These are phyloP conservation scores for Vigna hirtella DNA, from an alignment of 306 rosid species.

Conservation along the genomic window DNA sequence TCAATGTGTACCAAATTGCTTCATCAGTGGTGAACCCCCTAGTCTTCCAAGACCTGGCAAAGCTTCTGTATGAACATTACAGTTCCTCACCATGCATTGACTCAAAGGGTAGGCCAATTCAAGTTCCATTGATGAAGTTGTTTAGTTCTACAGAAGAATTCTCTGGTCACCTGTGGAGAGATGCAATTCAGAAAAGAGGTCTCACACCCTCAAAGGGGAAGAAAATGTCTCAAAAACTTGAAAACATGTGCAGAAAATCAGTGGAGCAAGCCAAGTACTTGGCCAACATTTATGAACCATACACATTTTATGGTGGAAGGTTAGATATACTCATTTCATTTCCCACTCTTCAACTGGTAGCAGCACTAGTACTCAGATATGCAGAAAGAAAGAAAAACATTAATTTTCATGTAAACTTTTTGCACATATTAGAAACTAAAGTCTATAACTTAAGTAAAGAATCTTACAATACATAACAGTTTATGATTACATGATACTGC, in stretches of 20 bases:
- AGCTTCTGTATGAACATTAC: slow-evolving; percentile 72
- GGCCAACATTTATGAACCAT: slow-evolving; percentile 88
- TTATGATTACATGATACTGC: too few species aligned
- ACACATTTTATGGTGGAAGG: slow-evolving; percentile 97
- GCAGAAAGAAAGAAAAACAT: too few species aligned
- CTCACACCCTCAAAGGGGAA: slow-evolving; percentile 59
- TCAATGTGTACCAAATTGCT: slow-evolving; percentile 87
- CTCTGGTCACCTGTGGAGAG: slow-evolving; percentile 81
- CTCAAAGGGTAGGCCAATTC: slow-evolving; percentile 76
- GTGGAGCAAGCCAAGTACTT: slow-evolving; percentile 91
- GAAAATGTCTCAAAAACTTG: slow-evolving; percentile 63
- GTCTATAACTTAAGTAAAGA: too few species aligned
- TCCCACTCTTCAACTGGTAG: slow-evolving; percentile 27
- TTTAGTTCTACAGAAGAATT: slow-evolving; percentile 85
- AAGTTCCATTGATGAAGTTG: slow-evolving; percentile 80
- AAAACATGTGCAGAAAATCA: slow-evolving; percentile 73
- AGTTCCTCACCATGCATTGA: slow-evolving; percentile 74
- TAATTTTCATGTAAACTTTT: too few species aligned
- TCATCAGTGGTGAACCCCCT: slow-evolving; percentile 90
- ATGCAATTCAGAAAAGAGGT: slow-evolving; percentile 67
- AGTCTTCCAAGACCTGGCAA: slow-evolving; percentile 64
- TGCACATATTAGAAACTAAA: too few species aligned
- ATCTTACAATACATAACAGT: too few species aligned
- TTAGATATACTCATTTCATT: slow-evolving; percentile 43
- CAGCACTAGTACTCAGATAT: neutral